Evolutionary conservation across 2,329 filamentous ascomycete species (phyloP), one percentile per base, ranked within the genome.

Genomic region (Aspergillus puulaauensis): DNA sequence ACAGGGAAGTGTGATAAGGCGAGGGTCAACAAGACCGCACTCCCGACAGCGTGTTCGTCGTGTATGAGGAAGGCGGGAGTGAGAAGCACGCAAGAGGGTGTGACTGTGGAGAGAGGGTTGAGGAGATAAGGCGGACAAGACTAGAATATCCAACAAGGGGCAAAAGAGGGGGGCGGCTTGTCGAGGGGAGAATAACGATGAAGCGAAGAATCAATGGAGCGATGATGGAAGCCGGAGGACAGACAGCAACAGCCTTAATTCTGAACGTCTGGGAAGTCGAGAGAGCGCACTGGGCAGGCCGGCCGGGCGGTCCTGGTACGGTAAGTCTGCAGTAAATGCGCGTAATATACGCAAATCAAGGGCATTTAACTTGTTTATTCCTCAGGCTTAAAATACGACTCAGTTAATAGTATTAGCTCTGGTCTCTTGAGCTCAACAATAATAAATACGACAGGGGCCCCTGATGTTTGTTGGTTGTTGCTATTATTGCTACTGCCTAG

Each of bases 41-140:
- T 45, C 50, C 49, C 44, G 50, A 61, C 52, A 51, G 51, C 45
- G 61, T 56, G 60, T 61, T 49, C 49, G 54, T 49, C 49, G 54
- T 40, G 51, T 40, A 39, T 33, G 11, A 24, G 45, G 39, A 54
- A 52, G 47, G 51, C 50, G 41, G 37, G 47, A 48, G 40, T 33
- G 35, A 48, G 31, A 23, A 46, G 31, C 39, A 55, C 19, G 52
- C 54, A 46, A 56, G 53, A 27, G 48, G 50, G 43, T 31, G 23
- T 47, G 47, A 52, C 49, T 50, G 57, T 41, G 19, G 41, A 43
- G n/a, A 24, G 44, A 44, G 23, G 24, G 24, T 45, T 45, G 31
- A 46, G 43, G 35, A 23, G 33, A 24, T 7, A 19, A 31, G 24
- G 17, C 41, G 23, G 19, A 15, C 14, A 48, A 24, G 35, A 14